phyloP scores from a whole-genome alignment of 2,329 filamentous ascomycete species.

The Huntiella omanensis region DNA sequence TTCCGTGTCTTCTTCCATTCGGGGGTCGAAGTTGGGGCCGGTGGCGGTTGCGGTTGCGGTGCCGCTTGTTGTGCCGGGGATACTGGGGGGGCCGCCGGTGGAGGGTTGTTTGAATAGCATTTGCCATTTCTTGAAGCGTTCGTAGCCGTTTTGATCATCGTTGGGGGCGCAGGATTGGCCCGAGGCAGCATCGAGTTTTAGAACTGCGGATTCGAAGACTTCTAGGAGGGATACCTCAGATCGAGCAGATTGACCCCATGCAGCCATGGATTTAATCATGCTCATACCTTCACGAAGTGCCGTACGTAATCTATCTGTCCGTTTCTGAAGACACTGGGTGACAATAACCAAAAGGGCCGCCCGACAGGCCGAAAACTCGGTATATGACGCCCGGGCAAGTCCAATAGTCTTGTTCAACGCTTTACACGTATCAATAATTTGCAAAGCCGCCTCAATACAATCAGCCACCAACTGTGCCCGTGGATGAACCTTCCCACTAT shows the following conservation, averaged over 20 bases:
- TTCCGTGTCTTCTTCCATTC: constrained; percentile 9
- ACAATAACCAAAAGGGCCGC: constrained; percentile 31
- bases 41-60: not conserved
- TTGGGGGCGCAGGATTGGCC: constrained; percentile 18
- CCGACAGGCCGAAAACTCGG: constrained; percentile 36
- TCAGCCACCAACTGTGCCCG: constrained; percentile 25
- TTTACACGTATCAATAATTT: constrained; percentile 30
- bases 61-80: not conserved
- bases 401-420: constrained; percentile 30
- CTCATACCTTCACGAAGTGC: constrained; percentile 29
- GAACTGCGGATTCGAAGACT: constrained; percentile 29
- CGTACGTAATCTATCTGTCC: constrained; percentile 23
- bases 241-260: constrained; percentile 31
- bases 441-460: constrained; percentile 32
- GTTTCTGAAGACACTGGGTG: constrained; percentile 21
- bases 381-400: constrained; percentile 34
- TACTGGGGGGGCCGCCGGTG: not conserved
- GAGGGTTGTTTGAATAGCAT: constrained; percentile 22
- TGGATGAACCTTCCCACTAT: constrained; percentile 15
- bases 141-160: constrained; percentile 23
- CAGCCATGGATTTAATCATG: constrained; percentile 33
- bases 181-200: constrained; percentile 25
- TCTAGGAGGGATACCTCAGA: constrained; percentile 34
- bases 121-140: constrained; percentile 32
- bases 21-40: not conserved